Percentiles rank a stretch among this genome's conserved stretches.
phyloP scores from a whole-genome alignment of 257 asterid genomes.

The Prunella vulgaris region DNA sequence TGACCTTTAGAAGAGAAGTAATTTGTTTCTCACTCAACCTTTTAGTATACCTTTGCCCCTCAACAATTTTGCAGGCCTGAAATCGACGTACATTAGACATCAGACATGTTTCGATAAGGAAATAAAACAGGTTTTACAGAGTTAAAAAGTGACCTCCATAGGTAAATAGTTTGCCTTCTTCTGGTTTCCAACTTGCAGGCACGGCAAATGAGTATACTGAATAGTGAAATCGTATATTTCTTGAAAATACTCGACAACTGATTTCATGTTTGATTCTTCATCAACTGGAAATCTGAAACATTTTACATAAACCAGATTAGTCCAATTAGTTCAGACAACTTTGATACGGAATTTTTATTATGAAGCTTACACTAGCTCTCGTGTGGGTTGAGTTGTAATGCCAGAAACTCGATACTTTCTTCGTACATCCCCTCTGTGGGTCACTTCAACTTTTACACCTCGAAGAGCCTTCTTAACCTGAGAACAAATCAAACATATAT shows the following conservation, averaged over 20 bases:
- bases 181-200: slow-evolving; percentile 99
- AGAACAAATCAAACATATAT: slow-evolving; percentile 20
- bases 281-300: slow-evolving; percentile 88
- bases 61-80: slow-evolving; percentile 97
- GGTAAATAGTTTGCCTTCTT: slow-evolving; percentile 98
- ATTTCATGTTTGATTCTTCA: slow-evolving; percentile 82
- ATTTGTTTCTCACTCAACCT: slow-evolving; percentile 95
- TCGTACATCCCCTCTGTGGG: slow-evolving; percentile 89
- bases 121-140: not conserved
- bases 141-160: slow-evolving; percentile 64
- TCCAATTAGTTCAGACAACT: not conserved
- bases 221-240: slow-evolving; percentile 93
- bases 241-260: slow-evolving; percentile 90
- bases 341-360: not conserved
- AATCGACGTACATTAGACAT: slow-evolving; percentile 18
- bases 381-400: slow-evolving; percentile 84
- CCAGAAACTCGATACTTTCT: slow-evolving; percentile 96
- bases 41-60: slow-evolving; percentile 97
- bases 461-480: slow-evolving; percentile 94
- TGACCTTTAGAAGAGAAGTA: slow-evolving; percentile 83
- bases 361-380: slow-evolving; percentile 84
- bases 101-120: not conserved
- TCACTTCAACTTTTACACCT: slow-evolving; percentile 99
- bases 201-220: slow-evolving; percentile 91
- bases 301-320: not conserved